Percentiles rank a stretch among this genome's conserved stretches.
Conservation (phyloP, 202 grass and related monocot species). For the Carex sylvatica region DNA sequence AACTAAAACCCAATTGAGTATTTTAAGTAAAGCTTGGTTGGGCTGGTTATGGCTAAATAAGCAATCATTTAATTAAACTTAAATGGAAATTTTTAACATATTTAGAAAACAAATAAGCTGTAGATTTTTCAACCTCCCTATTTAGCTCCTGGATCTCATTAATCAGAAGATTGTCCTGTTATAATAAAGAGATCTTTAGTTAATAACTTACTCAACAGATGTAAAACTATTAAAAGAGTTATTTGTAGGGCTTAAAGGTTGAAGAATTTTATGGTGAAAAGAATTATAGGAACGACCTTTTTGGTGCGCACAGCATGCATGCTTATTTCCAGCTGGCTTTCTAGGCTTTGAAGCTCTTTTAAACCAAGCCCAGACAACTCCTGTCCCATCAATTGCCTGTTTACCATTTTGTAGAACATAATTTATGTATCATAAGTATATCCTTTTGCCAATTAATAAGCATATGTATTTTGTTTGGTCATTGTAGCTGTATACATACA, state of each 20-base stretch:
- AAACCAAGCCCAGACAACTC: slow-evolving; percentile 59
- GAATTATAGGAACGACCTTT: slow-evolving; percentile 48
- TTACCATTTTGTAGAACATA: slow-evolving; percentile 19
- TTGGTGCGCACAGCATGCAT: slow-evolving; percentile 41
- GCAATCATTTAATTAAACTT: too few relatives aligned
- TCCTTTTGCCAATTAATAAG: neutral
- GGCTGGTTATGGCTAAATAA: neutral
- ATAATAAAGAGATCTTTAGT: neutral
- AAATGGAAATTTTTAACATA: slow-evolving; percentile 27
- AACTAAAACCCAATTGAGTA: too few relatives aligned
- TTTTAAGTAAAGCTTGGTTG: neutral
- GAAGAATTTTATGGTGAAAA: neutral
- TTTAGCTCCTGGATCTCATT: slow-evolving; percentile 72
- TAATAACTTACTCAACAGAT: neutral
- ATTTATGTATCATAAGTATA: neutral
- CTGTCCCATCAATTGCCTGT: slow-evolving; percentile 71
- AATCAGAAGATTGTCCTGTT: slow-evolving; percentile 61
- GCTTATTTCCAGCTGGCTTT: slow-evolving; percentile 67
- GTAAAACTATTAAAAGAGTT: neutral
- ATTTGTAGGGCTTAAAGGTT: neutral
- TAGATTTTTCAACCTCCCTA: slow-evolving; percentile 38
- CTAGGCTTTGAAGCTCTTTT: slow-evolving; percentile 65
- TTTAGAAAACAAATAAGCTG: slow-evolving; percentile 6
- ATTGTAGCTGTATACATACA: neutral
- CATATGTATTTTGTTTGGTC: neutral